Conservation (phyloP, 495 filamentous ascomycete species). For the Stereocaulon alpinum region DNA sequence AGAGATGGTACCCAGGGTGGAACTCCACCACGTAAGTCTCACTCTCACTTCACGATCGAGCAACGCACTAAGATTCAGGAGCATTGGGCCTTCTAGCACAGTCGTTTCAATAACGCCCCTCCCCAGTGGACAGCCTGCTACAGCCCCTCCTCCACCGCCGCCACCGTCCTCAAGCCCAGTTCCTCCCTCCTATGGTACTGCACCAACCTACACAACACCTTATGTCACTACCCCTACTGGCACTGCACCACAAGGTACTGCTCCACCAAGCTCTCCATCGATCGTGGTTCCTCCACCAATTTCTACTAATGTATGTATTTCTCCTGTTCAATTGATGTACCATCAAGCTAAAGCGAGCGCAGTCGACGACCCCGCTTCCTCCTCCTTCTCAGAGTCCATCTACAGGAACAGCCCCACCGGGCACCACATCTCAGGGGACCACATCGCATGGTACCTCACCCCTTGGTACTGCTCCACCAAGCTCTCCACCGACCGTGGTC, state of each 20-base stretch:
- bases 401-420: background rate
- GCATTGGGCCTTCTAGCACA: background rate
- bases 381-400: no score
- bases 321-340: no score
- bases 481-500: background rate
- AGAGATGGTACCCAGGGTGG: constrained; percentile 9
- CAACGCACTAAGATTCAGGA: background rate
- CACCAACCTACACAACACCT: background rate
- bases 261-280: background rate
- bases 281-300: no score
- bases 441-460: background rate
- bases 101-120: constrained; percentile 11
- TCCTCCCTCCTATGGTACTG: background rate
- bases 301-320: no score
- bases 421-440: background rate
- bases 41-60: background rate
- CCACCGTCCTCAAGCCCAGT: background rate
- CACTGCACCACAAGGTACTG: background rate
- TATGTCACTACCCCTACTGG: no score
- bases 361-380: no score
- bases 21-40: constrained; percentile 14
- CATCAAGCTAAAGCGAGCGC: no score
- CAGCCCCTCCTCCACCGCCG: background rate
- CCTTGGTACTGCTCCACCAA: background rate
- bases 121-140: background rate